Evolutionary conservation across 2,329 filamentous ascomycete species (phyloP), one percentile per base, ranked within the genome.

Genomic region (Fusarium floridanum): DNA sequence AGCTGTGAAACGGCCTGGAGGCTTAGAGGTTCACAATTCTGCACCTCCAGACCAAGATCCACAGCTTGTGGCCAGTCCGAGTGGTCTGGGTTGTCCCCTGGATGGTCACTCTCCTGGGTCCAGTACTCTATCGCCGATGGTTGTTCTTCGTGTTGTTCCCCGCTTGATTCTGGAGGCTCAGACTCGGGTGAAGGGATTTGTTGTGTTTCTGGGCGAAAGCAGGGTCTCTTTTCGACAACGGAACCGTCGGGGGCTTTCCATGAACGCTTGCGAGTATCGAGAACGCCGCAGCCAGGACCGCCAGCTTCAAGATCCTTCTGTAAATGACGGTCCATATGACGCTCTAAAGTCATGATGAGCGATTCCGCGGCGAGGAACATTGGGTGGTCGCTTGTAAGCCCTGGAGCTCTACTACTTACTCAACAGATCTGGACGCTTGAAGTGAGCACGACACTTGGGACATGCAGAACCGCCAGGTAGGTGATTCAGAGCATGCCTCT

Each of bases 401-500:
- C 43, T 45, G 4, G 7, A 45, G 20, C 14, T n/a, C 36, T 11
- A 36, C 41, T 43, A 77, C 67, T 59, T 61, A 79, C 73, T 76
- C 66, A 81, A 71, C 48, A 92, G 81, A 79, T 92, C 90, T 29
- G 86, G 88, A 53, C 90, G 85, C 76, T 89, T 89, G 80, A 91
- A 92, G 76, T 91, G 88, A 32, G 89, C 88, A 66, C 86, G 86
- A 72, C 91, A 92, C 75, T 90, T 83, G 60, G 86, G 81, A 76
- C 90, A 92, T 5, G 89, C 90, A 69, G 86, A 86, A 50, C 88
- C 86, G 1, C 86, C 85, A 34, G 84, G 82, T n/a, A 84, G 83
- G 75, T 91, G 89, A 74, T 91, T 91, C 61, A 90, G 81, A 24
- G 86, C 84, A 80, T 91, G 89, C 16, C 89, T 85, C 68, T 89